Base-by-base conservation (phyloP, 2,329 filamentous ascomycete genomes). In the Claviceps cyperi region DNA sequence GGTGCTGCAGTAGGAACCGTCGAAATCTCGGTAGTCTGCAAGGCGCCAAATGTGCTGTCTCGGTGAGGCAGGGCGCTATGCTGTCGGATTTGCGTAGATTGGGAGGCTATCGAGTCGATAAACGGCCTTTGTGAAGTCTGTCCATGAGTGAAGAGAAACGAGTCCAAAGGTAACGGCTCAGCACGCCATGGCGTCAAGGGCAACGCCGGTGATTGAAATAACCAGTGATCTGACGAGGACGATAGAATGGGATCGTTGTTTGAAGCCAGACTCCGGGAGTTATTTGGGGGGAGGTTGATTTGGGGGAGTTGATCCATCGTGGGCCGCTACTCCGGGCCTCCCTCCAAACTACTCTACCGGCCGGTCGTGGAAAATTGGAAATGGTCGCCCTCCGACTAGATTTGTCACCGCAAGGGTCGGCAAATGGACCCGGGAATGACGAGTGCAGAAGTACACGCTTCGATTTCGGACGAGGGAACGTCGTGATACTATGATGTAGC, bases 221-320 rank as follows among this genome's bases (percentile, higher is more conserved):
- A 50, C 62, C 62, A 65, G 38, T 55, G 50, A 44, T 49, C 55
- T 19, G 59, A 53, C 36, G 58, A 54, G 32, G 57, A 53, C 48
- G 63, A 61, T 3, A 44, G 37, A 38, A 62, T 56, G 17, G 61
- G 56, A 40, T 60, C 61, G 47, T 60, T 60, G 47, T 59, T 58
- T 17, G 57, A 49, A n/a, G 49, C 47, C 39, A 55, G 44, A 44
- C 58, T 56, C 40, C 54, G 51, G 43, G 57, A 53, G 40, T 56
- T 54, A 49, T 57, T 54, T 44, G 58, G 46, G 38, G 59, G 50
- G 49, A 57, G 59, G 36, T 62, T 58, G 54, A 59, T 58, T 15
- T 32, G 28, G 28, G 28, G 28, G 28, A 11, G 9, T 32, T 55
- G 58, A 54, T 62, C 60, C 60, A 62, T 62, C 45, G 52, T 50